A percentile compares a stretch with the other conserved stretches of the same genome.
phyloP scores from a whole-genome alignment of 192 early-diverging fungal genomes.

The Diversispora eburnea region DNA sequence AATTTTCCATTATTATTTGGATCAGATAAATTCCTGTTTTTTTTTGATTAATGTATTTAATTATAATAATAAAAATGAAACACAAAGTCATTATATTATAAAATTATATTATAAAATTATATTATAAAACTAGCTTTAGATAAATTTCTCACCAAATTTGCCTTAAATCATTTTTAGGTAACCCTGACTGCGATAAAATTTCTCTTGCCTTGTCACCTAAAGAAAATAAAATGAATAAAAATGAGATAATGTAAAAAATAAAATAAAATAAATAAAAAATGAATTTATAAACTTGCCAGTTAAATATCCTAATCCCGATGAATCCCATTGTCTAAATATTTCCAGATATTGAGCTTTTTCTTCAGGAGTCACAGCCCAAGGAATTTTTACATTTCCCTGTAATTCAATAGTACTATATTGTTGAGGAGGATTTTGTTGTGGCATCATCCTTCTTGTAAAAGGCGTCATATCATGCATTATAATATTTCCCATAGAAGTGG shows the following conservation, averaged over 20 bases:
- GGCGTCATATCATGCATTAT: background rate
- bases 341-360: constrained; percentile 57
- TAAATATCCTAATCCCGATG: constrained; percentile 60
- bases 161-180: constrained; percentile 63
- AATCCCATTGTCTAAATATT: constrained; percentile 77
- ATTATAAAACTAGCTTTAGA: background rate
- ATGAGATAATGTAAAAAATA: background rate
- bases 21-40: constrained; percentile 67
- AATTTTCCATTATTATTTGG: constrained; percentile 82
- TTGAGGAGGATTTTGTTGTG: constrained; percentile 39
- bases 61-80: constrained; percentile 5
- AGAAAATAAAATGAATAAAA: background rate
- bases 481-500: background rate
- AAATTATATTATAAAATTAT: background rate
- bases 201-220: constrained; percentile 60
- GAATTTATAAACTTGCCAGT: constrained; percentile 42
- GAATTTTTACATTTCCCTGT: constrained; percentile 39
- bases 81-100: background rate
- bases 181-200: constrained; percentile 70
- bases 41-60: background rate
- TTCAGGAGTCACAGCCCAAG: constrained; percentile 55
- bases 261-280: background rate
- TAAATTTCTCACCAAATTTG: constrained; percentile 65
- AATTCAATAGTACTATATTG: constrained; percentile 38
- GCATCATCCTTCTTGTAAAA: constrained; percentile 30